phyloP scores from a whole-genome alignment of 2,329 filamentous ascomycete genomes.

The Neospermospora avenae region DNA sequence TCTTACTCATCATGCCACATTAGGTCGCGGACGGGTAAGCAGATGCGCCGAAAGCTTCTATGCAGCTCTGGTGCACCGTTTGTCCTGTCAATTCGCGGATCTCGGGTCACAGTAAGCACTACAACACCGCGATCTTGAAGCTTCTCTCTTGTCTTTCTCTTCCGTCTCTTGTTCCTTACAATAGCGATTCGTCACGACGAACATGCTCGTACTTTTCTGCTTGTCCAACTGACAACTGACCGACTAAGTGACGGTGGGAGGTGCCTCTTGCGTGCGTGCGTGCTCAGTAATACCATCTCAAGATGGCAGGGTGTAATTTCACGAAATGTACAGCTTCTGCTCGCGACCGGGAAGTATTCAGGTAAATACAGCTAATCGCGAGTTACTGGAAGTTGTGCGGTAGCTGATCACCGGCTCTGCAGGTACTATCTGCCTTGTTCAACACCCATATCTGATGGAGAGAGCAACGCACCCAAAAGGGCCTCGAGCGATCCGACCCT shows the following conservation, averaged over 20 bases:
- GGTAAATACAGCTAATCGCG: slow-evolving; percentile 14
- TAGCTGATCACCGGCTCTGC: not conserved
- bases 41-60: not conserved
- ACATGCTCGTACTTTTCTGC: not conserved
- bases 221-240: not conserved
- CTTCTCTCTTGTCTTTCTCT: not conserved
- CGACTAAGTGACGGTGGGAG: not conserved
- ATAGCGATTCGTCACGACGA: not conserved
- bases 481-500: slow-evolving; percentile 40
- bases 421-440: slow-evolving; percentile 25
- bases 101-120: slow-evolving; percentile 1
- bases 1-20: slow-evolving; percentile 3
- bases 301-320: not conserved
- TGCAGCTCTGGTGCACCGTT: not conserved
- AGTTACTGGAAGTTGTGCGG: not conserved
- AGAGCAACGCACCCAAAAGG: slow-evolving; percentile 6
- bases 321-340: slow-evolving; percentile 8
- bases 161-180: not conserved
- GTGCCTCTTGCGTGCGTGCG: not conserved
- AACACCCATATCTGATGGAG: not conserved
- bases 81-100: not conserved
- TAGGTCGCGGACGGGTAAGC: not conserved
- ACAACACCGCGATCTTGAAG: not conserved
- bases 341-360: slow-evolving; percentile 29
- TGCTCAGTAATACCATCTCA: not conserved